Evolutionary conservation across 164 flowering plant genomes (phyloP).

Genomic region (Vitis vinifera): ASM3070453v1 NC_081818.1:206001-206500

Average conservation of each 20-base stretch:
- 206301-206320: background rate
- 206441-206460: background rate
- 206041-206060: slow-evolving; percentile 80
- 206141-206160: background rate
- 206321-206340: no score
- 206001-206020: slow-evolving; percentile 80
- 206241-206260: no score
- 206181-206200: background rate
- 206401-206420: background rate
- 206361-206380: no score
- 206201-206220: background rate
- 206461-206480: background rate
- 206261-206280: no score
- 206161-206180: background rate
- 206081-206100: background rate
- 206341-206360: no score
- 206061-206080: slow-evolving; percentile 81
- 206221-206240: background rate
- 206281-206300: no score
- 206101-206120: background rate
- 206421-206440: background rate
- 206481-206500: no score
- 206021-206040: slow-evolving; percentile 66
- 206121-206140: background rate
- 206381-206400: no score